Evolutionary conservation across 768 basidiomycete genomes (phyloP).

Genomic region (Mycena olivaceomarginata): DNA sequence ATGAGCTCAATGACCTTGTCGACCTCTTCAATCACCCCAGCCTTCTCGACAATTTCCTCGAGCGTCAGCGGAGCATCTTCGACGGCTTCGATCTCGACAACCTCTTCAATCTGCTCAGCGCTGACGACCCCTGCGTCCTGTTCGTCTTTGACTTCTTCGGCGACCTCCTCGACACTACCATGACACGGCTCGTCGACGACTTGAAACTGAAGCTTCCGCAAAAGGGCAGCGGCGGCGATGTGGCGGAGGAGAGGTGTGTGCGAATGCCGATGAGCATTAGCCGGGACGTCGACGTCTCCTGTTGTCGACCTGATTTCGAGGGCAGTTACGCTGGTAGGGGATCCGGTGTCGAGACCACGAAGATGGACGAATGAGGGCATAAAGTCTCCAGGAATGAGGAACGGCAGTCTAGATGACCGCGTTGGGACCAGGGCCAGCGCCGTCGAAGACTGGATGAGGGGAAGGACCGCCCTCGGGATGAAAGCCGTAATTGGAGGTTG

Average conservation of each 20-base stretch:
- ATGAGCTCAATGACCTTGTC: neutral
- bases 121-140: no score
- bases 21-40: neutral
- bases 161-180: slow-evolving; percentile 5
- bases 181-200: neutral
- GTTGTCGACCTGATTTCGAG: no score
- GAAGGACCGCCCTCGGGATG: neutral
- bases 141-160: neutral
- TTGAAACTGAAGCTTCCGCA: neutral
- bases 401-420: neutral
- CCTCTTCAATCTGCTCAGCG: neutral
- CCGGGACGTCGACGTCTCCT: neutral
- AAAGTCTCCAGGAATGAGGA: no score
- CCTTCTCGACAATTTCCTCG: neutral
- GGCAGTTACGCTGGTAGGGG: no score
- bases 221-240: neutral
- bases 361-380: no score
- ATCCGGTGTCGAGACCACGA: no score
- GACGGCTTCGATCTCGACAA: neutral
- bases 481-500: neutral
- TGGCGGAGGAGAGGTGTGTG: neutral
- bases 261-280: neutral
- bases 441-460: neutral
- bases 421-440: neutral
- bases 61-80: neutral